phyloP scores from a whole-genome alignment of 2,329 filamentous ascomycete genomes.

The Penicillium sp. region DNA sequence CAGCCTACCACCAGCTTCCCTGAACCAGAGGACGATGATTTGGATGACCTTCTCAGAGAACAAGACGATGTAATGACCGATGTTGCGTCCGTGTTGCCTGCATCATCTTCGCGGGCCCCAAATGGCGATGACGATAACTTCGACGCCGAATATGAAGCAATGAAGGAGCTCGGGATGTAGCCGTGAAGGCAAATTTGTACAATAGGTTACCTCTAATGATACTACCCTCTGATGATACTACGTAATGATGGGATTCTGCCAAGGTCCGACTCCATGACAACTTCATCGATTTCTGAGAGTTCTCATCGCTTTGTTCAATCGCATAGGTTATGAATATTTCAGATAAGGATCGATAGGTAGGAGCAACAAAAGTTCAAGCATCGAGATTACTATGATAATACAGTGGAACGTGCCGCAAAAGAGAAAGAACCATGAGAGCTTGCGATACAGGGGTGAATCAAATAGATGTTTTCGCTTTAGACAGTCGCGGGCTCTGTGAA shows the following conservation, averaged over 20 bases:
- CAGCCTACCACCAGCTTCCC: conserved; percentile 14
- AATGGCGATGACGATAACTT: conserved; percentile 38
- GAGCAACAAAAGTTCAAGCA: neutral
- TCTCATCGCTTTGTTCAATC: too few relatives aligned
- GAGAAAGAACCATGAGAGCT: neutral
- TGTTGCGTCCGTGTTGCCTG: neutral
- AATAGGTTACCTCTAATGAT: conserved; percentile 3
- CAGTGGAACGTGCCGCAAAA: neutral
- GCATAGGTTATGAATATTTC: neutral
- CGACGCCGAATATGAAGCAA: conserved; percentile 63
- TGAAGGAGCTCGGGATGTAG: conserved; percentile 46
- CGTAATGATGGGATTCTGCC: neutral
- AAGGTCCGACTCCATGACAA: neutral
- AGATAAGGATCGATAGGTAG: neutral
- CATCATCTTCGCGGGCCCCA: neutral
- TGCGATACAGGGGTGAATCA: conserved; percentile 1
- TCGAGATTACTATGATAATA: neutral
- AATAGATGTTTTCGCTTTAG: conserved; percentile 11
- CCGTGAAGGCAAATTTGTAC: neutral
- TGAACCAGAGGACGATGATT: conserved; percentile 44
- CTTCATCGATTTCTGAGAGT: too few relatives aligned
- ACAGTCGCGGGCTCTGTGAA: conserved; percentile 34
- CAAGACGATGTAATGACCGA: conserved; percentile 29
- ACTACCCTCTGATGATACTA: too few relatives aligned
- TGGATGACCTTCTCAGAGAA: conserved; percentile 55